A percentile compares a stretch with the other conserved stretches of the same genome.
Evolutionary conservation across 305 asterid genomes (phyloP).

Genomic region (Rubia occidens): DNA sequence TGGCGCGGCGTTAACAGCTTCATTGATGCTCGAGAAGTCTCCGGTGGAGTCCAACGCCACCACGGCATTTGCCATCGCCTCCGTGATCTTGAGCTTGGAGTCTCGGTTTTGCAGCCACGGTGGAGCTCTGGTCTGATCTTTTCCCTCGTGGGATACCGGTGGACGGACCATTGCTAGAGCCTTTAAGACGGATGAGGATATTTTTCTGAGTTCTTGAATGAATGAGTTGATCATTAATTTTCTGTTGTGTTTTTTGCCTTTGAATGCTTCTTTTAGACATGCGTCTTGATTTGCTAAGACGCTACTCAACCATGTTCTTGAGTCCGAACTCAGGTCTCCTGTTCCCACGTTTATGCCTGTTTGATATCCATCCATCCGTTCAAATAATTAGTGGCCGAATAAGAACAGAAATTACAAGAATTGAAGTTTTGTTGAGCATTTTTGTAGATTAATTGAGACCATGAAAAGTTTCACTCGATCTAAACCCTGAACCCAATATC

Average conservation of each 20-base stretch:
- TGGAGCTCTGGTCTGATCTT: conserved; percentile 22
- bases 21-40: conserved; percentile 35
- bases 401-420: no score
- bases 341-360: conserved; percentile 36
- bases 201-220: conserved; percentile 36
- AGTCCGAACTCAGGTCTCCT: conserved; percentile 45
- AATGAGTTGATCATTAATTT: conserved; percentile 32
- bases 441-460: no score
- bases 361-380: background rate
- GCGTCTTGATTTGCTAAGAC: conserved; percentile 69
- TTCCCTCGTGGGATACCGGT: background rate
- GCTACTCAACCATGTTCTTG: conserved; percentile 69
- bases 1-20: conserved; percentile 56
- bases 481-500: conserved; percentile 21
- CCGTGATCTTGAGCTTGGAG: conserved; percentile 30
- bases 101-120: conserved; percentile 44
- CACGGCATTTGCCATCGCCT: conserved; percentile 34
- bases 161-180: conserved; percentile 44
- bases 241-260: conserved; percentile 25
- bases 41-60: conserved; percentile 73
- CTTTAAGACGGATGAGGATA: conserved; percentile 37
- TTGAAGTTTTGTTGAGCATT: no score
- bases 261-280: conserved; percentile 35
- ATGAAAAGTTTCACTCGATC: no score
- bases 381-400: background rate